Evolutionary conservation across 345 rosid species (phyloP).

Genomic region (Physaria fendleri): DNA sequence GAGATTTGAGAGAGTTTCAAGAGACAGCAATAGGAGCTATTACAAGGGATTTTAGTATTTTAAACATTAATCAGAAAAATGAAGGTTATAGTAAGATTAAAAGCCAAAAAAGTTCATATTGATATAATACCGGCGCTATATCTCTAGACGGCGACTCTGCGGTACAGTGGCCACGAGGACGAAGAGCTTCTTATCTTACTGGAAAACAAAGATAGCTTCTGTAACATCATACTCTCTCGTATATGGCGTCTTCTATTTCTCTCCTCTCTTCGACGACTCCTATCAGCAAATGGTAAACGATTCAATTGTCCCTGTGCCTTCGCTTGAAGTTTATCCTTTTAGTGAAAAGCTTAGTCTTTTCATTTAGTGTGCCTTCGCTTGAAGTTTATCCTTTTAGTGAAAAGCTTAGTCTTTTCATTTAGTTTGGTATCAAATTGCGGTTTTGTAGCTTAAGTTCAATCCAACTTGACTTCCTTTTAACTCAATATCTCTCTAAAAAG

Average conservation of each 20-base stretch:
- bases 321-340: neutral
- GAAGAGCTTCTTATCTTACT: no score
- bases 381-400: no score
- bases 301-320: neutral
- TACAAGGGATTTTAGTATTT: no score
- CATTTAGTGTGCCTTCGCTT: neutral
- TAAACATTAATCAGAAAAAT: no score
- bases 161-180: neutral
- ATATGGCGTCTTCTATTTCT: conserved; percentile 36
- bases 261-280: conserved; percentile 23
- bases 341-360: neutral
- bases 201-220: no score
- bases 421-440: neutral
- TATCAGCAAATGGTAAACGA: conserved; percentile 30
- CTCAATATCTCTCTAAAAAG: neutral
- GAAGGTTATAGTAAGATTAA: no score
- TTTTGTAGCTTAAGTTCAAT: neutral
- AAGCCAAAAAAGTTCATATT: no score
- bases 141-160: conserved; percentile 5
- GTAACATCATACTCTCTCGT: conserved; percentile 4
- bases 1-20: no score
- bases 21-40: no score
- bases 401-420: neutral
- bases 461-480: neutral
- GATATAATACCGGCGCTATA: conserved; percentile 9